These are phyloP conservation scores for Hansfordia pulvinata DNA, from an alignment of 2,329 filamentous ascomycete genomes.

Conservation along the genomic window DNA sequence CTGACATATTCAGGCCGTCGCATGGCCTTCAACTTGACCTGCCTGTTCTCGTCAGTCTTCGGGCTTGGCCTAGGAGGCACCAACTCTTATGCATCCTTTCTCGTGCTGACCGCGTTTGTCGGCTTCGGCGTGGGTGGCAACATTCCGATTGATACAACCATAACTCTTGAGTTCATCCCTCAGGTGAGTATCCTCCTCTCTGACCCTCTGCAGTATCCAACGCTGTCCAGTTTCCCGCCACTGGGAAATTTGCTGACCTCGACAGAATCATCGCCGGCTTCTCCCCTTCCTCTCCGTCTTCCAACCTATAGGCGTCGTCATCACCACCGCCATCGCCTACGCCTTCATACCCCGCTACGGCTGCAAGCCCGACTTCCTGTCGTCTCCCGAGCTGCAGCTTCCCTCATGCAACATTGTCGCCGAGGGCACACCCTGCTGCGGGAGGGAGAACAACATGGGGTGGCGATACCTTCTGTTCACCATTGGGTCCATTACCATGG, in stretches of 20 bases:
- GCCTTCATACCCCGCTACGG: constrained; percentile 8
- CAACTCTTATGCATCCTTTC: background rate
- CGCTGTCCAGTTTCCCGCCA: no score
- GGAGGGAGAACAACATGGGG: constrained; percentile 34
- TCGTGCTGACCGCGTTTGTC: constrained; percentile 2
- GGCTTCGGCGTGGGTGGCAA: constrained; percentile 13
- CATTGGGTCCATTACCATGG: constrained; percentile 37
- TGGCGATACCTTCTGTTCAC: constrained; percentile 44
- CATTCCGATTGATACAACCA: constrained; percentile 14
- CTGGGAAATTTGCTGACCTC: no score
- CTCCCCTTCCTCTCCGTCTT: constrained; percentile 10
- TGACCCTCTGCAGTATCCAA: no score
- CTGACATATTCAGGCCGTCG: no score
- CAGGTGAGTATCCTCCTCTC: no score
- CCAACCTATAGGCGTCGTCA: constrained; percentile 12
- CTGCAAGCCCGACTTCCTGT: constrained; percentile 6
- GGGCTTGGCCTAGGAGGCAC: background rate
- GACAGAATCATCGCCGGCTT: constrained; percentile 10
- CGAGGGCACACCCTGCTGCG: constrained; percentile 14
- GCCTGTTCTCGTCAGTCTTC: background rate
- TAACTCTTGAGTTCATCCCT: constrained; percentile 12
- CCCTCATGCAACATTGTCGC: constrained; percentile 3
- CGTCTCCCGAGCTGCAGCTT: no score
- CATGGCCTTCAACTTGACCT: constrained; percentile 2
- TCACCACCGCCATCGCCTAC: constrained; percentile 10